Evolutionary conservation across 2,329 filamentous ascomycete species (phyloP), one percentile per base, ranked within the genome.

Genomic region (Epichloe aotearoae): DNA sequence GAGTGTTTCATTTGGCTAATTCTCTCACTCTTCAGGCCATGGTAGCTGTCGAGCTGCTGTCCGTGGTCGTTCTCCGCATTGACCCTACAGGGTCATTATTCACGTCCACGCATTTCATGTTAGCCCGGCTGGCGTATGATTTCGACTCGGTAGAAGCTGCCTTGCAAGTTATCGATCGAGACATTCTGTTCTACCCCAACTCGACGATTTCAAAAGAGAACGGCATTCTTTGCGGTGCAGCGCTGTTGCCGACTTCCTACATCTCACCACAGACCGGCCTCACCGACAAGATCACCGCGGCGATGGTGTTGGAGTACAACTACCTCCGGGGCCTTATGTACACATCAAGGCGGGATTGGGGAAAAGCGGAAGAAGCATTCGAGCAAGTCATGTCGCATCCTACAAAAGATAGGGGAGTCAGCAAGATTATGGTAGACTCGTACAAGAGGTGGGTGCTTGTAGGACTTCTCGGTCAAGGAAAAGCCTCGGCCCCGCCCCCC

Each of bases 401-500:
- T 1, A 72, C 75, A 0, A 73, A 71, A 48, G 82, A 82, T 19
- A 71, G 74, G 34, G 74, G 79, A 37, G 73, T 80, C 12, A 91
- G 84, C 65, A 83, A 82, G 63, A 75, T 94, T 47, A 93, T 93
- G 84, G 73, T 86, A 4, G 88, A 95, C 57, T 87, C 88, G 5
- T 91, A 95, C 72, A 94, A 91, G 69, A 94, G 91, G 66, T 96
- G 88, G 86, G 64, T 94, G 8, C 70, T 98, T 15, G 76, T 89
- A 10, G 80, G 82, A 49, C 73, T 96, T 50, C 70, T 98, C 17
- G 73, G 79, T 6, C 71, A 82, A 49, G 90, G 89, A 56, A 78
- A 73, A 59, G 71, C 72, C 4, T 69, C 71, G 2, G 57, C 66
- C 0, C 62, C 80, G 10, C 85, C 86, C 1, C 70, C 70, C 74